Conservation (phyloP, 768 basidiomycete species). For the Ephemerocybe angulata region DNA sequence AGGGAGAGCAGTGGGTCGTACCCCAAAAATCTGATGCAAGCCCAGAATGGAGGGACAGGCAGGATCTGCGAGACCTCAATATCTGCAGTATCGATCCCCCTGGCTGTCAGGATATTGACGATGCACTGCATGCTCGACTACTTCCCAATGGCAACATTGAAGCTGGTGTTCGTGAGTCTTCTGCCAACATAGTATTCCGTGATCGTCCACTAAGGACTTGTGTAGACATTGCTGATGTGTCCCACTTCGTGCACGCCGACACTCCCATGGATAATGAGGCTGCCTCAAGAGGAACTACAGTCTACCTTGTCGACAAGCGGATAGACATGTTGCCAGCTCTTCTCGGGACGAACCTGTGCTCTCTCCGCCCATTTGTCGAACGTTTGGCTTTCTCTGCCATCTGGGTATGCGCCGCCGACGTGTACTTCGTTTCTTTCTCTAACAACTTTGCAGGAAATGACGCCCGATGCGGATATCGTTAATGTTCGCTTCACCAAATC, state of each 20-base stretch:
- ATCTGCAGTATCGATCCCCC: slow-evolving; percentile 98
- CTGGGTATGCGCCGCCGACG: slow-evolving; percentile 59
- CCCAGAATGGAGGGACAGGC: slow-evolving; percentile 71
- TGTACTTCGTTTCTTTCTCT: neutral
- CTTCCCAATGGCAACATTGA: slow-evolving; percentile 94
- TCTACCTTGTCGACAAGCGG: slow-evolving; percentile 96
- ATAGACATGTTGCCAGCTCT: slow-evolving; percentile 97
- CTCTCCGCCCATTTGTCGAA: slow-evolving; percentile 88
- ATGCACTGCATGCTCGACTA: slow-evolving; percentile 86
- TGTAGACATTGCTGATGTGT: slow-evolving; percentile 97
- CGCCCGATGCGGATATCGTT: slow-evolving; percentile 83
- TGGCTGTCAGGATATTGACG: slow-evolving; percentile 96
- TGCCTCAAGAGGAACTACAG: slow-evolving; percentile 92
- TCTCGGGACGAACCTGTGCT: slow-evolving; percentile 94
- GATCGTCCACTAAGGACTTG: neutral
- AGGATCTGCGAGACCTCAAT: slow-evolving; percentile 80
- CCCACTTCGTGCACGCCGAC: slow-evolving; percentile 89
- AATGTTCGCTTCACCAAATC: slow-evolving; percentile 92
- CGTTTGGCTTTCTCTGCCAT: slow-evolving; percentile 92
- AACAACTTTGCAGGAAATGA: slow-evolving; percentile 66
- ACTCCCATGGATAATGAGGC: slow-evolving; percentile 97
- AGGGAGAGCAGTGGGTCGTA: slow-evolving; percentile 92
- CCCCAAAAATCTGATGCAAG: slow-evolving; percentile 58
- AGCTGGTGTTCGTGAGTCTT: slow-evolving; percentile 92
- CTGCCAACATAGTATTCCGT: neutral